phyloP scores from a whole-genome alignment of 2,329 filamentous ascomycete species.

The Chrysosporium keratinophilum region DNA sequence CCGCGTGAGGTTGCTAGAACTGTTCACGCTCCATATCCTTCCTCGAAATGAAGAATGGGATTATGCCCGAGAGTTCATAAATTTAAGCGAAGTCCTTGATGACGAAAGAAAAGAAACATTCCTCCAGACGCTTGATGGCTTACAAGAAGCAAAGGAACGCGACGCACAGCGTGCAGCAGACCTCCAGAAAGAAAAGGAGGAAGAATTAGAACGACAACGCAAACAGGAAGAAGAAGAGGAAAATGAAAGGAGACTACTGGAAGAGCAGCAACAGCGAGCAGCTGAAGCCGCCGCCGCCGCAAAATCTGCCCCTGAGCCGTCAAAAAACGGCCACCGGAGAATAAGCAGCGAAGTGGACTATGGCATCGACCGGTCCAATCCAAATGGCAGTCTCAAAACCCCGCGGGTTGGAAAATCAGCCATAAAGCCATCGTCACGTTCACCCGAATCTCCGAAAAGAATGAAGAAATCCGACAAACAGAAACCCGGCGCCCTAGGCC shows the following conservation, averaged over 20 bases:
- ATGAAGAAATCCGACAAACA: conserved; percentile 32
- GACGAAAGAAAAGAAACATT: conserved; percentile 87
- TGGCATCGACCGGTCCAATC: conserved; percentile 51
- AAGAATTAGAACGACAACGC: conserved; percentile 42
- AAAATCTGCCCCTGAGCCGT: conserved; percentile 29
- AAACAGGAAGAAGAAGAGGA: conserved; percentile 35
- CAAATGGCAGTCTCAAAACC: conserved; percentile 27
- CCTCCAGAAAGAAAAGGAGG: conserved; percentile 51
- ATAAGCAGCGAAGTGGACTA: conserved; percentile 59
- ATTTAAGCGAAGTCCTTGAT: conserved; percentile 73
- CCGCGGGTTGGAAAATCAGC: conserved; percentile 23
- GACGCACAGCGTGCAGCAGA: conserved; percentile 55
- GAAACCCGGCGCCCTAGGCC: conserved; percentile 25
- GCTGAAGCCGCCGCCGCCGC: conserved; percentile 18
- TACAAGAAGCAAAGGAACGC: conserved; percentile 73
- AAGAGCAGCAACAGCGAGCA: conserved; percentile 21
- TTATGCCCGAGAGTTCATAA: conserved; percentile 84
- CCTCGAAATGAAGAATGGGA: conserved; percentile 92
- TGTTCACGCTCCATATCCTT: conserved; percentile 93
- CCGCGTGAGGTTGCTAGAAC: conserved; percentile 81
- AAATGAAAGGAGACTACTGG: conserved; percentile 28
- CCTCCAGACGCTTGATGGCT: conserved; percentile 67
- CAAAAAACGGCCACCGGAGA: conserved; percentile 35
- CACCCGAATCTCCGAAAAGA: conserved; percentile 26
- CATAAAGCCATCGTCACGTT: conserved; percentile 21